These are phyloP conservation scores for Pseudocercospora macadamiae DNA, from an alignment of 2,329 filamentous ascomycete species.

Conservation along the genomic window DNA sequence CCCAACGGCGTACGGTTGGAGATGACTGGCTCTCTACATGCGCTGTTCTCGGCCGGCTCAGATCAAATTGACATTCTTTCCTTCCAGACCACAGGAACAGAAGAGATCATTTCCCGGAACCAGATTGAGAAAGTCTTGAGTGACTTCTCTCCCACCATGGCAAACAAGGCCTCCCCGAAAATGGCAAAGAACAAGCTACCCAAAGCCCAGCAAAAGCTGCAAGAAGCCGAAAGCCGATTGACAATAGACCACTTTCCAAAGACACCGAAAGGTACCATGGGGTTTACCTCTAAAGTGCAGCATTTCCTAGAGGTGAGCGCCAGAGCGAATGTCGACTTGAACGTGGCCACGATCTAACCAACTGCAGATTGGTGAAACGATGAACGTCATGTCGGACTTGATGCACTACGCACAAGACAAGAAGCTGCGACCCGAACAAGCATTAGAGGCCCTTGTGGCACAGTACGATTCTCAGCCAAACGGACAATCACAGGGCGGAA, in stretches of 20 bases:
- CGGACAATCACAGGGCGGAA: constrained; percentile 38
- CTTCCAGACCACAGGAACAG: constrained; percentile 74
- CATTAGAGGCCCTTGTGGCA: constrained; percentile 57
- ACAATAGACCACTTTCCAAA: constrained; percentile 50
- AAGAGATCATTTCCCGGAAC: constrained; percentile 79
- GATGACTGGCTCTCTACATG: constrained; percentile 69
- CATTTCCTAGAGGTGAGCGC: constrained; percentile 63
- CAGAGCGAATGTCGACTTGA: constrained; percentile 3
- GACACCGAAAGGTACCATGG: constrained; percentile 54
- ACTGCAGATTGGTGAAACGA: constrained; percentile 64
- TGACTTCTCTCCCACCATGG: constrained; percentile 55
- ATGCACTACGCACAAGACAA: constrained; percentile 61
- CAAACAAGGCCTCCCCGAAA: constrained; percentile 50
- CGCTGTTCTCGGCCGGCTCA: constrained; percentile 71
- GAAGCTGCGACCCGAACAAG: constrained; percentile 56
- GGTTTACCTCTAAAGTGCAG: constrained; percentile 60
- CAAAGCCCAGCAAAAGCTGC: constrained; percentile 41
- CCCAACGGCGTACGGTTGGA: constrained; percentile 67
- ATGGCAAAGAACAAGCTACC: constrained; percentile 57
- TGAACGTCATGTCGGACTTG: constrained; percentile 65
- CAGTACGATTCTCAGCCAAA: constrained; percentile 43
- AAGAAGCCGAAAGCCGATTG: constrained; percentile 50
- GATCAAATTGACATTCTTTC: constrained; percentile 85
- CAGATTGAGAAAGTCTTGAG: constrained; percentile 52
- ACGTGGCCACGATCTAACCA: constrained; percentile 19